Base-by-base conservation (phyloP, 371 early-diverging fungal genomes). In the Capillidium heterosporum region DNA sequence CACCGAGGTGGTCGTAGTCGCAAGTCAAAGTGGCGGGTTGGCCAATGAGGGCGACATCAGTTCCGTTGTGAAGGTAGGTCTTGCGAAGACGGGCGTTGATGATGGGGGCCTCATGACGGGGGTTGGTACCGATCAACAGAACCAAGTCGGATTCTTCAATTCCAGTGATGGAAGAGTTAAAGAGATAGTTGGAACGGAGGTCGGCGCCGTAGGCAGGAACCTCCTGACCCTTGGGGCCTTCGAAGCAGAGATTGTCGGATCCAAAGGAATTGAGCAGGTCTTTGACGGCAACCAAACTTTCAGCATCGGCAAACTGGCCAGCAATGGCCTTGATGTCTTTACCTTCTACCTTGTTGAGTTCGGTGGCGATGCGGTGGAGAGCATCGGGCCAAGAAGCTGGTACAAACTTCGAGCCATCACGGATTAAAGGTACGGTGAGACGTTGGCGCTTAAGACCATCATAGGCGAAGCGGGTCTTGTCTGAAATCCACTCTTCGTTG, bases 401-500 rank as follows among this genome's bases (percentile, higher is more conserved):
- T 42, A 86, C 85, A 54, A 96, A 91, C 40, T 78, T 73, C 63
- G 85, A 82, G 43, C 87, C 89, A 59, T 81, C 67, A 62, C 89
- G 84, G 42, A 95, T 69, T 65, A 96, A 75, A 28, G 95, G 95
- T 17, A 81, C 79, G 32, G 91, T 92, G 59, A 96, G 72, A 61
- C 97, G 81, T 73, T 96, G 95, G 24, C 87, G 80, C 77, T 88
- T 91, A 31, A 96, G 74, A 58, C 97, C 97, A 62, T 96, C 97
- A 62, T 77, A 89, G 57, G 89, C 85, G 69, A 87, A 93, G 55
- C 97, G 84, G 41, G 94, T 91, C 78, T 94, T 95, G 75, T 96
- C 97, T 11, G 89, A 88, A 56, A 96, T 90, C 97, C 97, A 96
- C 76, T 96, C 97, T 67, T 91, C 91, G 72, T 96, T 96, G 63